Base-by-base conservation (phyloP, 192 early-diverging fungal genomes). In the Diversispora eburnea region DNA sequence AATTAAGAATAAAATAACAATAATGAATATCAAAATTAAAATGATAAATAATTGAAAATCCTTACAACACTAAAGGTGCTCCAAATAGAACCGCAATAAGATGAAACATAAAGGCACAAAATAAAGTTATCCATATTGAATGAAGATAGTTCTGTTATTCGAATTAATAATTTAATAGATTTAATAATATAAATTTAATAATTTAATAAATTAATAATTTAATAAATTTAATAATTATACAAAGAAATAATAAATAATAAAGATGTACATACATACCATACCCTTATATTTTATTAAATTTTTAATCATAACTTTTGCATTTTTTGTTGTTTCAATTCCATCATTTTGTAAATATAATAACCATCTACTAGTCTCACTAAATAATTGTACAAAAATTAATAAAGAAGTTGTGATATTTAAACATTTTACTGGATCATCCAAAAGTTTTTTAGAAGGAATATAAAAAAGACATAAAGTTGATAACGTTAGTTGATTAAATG, bases 41-140 rank as follows among this genome's bases (percentile, higher is more conserved):
- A 56, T n/a, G 39, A 17, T 42, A 54, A 6, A 56, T n/a, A 55
- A 17, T 42, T 56, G 13, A 41, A 19, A 49, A 51, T 41, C 67
- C 73, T 70, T 74, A 81, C 80, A 74, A 61, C 39, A 64, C 17
- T 52, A 78, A 65, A 25, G 77, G 67, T 22, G 77, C 77, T 46
- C 80, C 80, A 74, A 81, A 81, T 10, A 78, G 59, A 20, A 81
- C 56, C 12, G 75, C 65, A 2, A 81, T 46, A 6, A 76, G 17
- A 67, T 81, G 58, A 43, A 81, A 66, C 19, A 81, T 20, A 63
- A 67, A 63, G 4, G 71, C 64, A 20, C 58, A 54, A 33, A 72
- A 49, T 4, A 67, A 17, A 10, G 74, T 76, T 33, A 67, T n/a
- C 12, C 48, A 0, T 20, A 78, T 19, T n/a, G 77, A 60, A 3